A percentile compares a stretch with the other conserved stretches of the same genome.
These are phyloP conservation scores for Brassica nigra DNA, from an alignment of 345 rosid species.

Conservation along the genomic window DNA sequence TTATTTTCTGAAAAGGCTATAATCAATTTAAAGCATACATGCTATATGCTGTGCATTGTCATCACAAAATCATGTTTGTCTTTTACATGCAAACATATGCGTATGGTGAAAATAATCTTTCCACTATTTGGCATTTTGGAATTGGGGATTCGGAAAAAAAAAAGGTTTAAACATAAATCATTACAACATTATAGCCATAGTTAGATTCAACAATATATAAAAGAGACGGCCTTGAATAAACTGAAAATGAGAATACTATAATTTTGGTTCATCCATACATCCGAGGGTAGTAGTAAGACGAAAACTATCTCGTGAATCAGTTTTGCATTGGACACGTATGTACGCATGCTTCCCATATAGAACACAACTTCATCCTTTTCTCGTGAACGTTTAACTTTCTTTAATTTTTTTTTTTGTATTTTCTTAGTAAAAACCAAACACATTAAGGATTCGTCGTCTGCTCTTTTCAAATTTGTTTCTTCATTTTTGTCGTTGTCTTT, in stretches of 20 bases:
- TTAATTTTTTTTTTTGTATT: neutral
- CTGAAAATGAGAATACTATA: neutral
- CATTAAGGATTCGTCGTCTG: neutral
- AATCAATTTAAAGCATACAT: neutral
- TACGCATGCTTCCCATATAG: neutral
- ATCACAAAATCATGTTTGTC: neutral
- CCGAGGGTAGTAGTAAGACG: conserved; percentile 20
- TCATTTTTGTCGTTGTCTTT: neutral
- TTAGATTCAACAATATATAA: neutral
- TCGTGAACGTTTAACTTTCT: conserved; percentile 27
- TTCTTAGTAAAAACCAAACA: conserved; percentile 9
- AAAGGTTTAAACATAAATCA: neutral
- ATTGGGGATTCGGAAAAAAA: neutral
- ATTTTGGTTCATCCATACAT: conserved; percentile 12
- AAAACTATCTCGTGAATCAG: conserved; percentile 28
- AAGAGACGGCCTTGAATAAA: neutral
- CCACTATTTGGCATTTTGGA: neutral
- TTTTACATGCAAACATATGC: neutral
- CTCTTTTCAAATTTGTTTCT: neutral
- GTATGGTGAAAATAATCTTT: neutral
- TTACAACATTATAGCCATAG: neutral
- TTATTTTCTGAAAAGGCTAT: neutral
- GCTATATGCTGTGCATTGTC: neutral
- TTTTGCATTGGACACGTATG: conserved; percentile 27
- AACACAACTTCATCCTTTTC: conserved; percentile 27